These are phyloP conservation scores for Mortierella claussenii DNA, from an alignment of 192 early-diverging fungal species.

Conservation along the genomic window DNA sequence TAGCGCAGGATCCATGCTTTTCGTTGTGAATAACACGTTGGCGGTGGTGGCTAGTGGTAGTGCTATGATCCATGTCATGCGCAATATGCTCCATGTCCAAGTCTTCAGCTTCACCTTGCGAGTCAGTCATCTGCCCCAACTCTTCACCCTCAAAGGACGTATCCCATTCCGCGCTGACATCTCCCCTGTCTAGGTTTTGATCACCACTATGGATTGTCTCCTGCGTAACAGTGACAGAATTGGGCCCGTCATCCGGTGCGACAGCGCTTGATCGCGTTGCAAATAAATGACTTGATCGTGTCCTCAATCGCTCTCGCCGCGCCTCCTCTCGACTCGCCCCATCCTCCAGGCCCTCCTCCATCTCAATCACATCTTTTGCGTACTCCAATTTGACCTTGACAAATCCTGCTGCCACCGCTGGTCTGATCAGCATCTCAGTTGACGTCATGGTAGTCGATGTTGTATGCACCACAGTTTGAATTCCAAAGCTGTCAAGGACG, in stretches of 20 bases:
- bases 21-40: background rate
- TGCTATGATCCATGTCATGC: background rate
- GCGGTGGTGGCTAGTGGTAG: background rate
- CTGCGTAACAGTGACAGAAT: too few relatives aligned
- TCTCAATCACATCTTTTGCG: conserved; percentile 41
- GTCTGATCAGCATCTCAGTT: background rate
- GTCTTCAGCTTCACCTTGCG: background rate
- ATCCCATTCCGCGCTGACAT: background rate
- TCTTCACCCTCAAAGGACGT: conserved; percentile 5
- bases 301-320: conserved; percentile 5
- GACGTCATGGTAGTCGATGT: conserved; percentile 8
- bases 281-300: background rate
- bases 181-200: too few relatives aligned
- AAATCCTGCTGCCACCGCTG: background rate
- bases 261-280: background rate
- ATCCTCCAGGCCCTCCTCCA: conserved; percentile 44
- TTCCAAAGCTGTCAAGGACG: conserved; percentile 31
- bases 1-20: too few relatives aligned
- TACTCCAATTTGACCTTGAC: background rate
- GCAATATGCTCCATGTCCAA: background rate
- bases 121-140: background rate
- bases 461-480: conserved; percentile 37
- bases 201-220: background rate
- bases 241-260: too few relatives aligned
- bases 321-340: conserved; percentile 5